Conservation (phyloP, 257 asterid species). For the Solanum sparsipilum region DNA sequence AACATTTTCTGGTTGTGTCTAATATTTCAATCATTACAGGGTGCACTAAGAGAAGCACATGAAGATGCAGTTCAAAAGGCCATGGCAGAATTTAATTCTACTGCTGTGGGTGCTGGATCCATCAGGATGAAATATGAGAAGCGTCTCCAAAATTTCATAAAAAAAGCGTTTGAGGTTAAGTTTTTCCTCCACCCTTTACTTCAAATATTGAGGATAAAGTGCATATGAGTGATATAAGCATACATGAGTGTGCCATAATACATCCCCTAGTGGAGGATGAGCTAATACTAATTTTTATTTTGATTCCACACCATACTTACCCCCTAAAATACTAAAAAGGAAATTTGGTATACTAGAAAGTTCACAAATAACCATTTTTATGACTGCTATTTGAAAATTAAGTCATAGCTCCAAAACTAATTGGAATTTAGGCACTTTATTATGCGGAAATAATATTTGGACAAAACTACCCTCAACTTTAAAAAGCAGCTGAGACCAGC, state of each 20-base stretch:
- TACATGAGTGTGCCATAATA: not conserved
- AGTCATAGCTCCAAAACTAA: not conserved
- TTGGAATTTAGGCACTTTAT: not conserved
- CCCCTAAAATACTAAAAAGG: not conserved
- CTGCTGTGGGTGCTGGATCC: slow-evolving; percentile 86
- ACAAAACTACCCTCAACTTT: not conserved
- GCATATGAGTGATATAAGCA: not conserved
- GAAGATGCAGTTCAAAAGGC: slow-evolving; percentile 84
- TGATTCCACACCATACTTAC: not conserved
- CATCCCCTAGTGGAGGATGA: not conserved
- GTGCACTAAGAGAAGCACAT: slow-evolving; percentile 83
- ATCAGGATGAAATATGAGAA: slow-evolving; percentile 79
- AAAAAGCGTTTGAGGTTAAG: slow-evolving; percentile 85
- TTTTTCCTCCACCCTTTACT: not conserved
- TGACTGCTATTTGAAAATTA: not conserved
- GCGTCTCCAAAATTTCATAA: slow-evolving; percentile 67
- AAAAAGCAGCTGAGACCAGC: not conserved
- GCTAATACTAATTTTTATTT: not conserved
- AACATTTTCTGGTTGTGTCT: slow-evolving; percentile 6
- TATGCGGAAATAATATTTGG: not conserved
- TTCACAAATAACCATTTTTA: not conserved
- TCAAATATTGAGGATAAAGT: not conserved
- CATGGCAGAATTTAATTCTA: slow-evolving; percentile 54
- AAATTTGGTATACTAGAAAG: not conserved
- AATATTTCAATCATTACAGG: slow-evolving; percentile 37